phyloP scores from a whole-genome alignment of 2,329 filamentous ascomycete species.

The Hortaea werneckii region DNA sequence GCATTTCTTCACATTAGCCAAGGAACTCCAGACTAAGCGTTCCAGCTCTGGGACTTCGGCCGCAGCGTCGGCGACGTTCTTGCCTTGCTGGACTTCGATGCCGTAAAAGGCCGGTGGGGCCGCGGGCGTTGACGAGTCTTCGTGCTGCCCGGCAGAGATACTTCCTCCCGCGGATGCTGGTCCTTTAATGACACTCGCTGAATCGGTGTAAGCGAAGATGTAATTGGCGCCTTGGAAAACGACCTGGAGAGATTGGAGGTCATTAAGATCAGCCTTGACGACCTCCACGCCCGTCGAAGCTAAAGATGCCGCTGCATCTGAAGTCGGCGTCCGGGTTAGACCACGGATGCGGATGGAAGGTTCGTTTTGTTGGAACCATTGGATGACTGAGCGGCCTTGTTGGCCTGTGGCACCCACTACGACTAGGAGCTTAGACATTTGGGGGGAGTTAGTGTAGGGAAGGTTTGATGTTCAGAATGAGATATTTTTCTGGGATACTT shows the following conservation, averaged over 20 bases:
- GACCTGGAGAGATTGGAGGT: constrained; percentile 20
- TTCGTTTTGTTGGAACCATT: constrained; percentile 8
- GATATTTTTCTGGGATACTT: no score
- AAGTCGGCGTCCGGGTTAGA: constrained; percentile 35
- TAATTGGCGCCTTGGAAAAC: constrained; percentile 29
- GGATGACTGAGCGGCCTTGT: constrained; percentile 13
- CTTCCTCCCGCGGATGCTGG: constrained; percentile 11
- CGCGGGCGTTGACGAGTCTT: no score
- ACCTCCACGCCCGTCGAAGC: constrained; percentile 29
- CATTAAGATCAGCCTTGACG: constrained; percentile 26
- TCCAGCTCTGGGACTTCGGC: constrained; percentile 22
- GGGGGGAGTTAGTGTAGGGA: no score
- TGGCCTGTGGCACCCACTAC: constrained; percentile 13
- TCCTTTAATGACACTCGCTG: constrained; percentile 2
- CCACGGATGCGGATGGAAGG: constrained; percentile 19
- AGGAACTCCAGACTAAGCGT: constrained; percentile 29
- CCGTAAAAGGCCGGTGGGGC: no score
- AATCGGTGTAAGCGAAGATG: constrained; percentile 27
- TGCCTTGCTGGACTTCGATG: constrained; percentile 42
- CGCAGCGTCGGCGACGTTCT: constrained; percentile 47
- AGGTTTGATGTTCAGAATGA: no score
- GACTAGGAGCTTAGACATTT: constrained; percentile 13
- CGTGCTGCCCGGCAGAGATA: no score
- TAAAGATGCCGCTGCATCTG: constrained; percentile 25
- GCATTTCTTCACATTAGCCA: constrained; percentile 25